A percentile compares a stretch with the other conserved stretches of the same genome.
Conservation (phyloP, 2,329 filamentous ascomycete genomes). For the Plenodomus biglobosus region DNA sequence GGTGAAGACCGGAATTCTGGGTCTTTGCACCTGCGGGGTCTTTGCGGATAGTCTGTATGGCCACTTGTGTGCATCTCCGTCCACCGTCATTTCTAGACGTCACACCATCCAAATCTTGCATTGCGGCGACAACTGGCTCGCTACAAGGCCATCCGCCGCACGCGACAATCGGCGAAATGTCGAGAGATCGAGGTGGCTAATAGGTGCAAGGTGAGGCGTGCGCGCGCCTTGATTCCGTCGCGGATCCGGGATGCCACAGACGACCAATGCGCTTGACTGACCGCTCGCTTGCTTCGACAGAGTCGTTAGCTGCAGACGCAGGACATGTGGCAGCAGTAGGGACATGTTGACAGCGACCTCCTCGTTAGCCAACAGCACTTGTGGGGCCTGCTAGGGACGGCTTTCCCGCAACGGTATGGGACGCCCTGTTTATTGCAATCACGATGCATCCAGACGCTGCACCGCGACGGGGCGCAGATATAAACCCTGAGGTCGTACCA, state of each 20-base stretch:
- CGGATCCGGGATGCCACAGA: slow-evolving; percentile 31
- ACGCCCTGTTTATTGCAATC: slow-evolving; percentile 30
- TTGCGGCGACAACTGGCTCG: slow-evolving; percentile 30
- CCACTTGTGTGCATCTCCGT: background rate
- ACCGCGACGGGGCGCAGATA: slow-evolving; percentile 29
- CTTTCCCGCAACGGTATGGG: slow-evolving; percentile 37
- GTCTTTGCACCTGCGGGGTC: slow-evolving; percentile 13
- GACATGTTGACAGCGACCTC: slow-evolving; percentile 38
- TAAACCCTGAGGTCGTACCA: slow-evolving; percentile 35
- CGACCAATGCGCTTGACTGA: slow-evolving; percentile 34
- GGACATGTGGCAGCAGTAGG: slow-evolving; percentile 46
- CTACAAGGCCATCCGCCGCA: slow-evolving; percentile 26
- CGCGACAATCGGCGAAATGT: slow-evolving; percentile 24
- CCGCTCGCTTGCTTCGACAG: slow-evolving; percentile 30
- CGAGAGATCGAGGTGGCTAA: slow-evolving; percentile 15
- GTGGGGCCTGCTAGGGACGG: slow-evolving; percentile 38
- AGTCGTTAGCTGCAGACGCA: slow-evolving; percentile 43
- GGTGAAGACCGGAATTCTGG: slow-evolving; percentile 7
- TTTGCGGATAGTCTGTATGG: background rate
- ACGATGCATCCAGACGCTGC: slow-evolving; percentile 29
- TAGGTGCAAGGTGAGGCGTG: slow-evolving; percentile 32
- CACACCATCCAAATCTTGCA: slow-evolving; percentile 28
- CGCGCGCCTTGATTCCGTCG: slow-evolving; percentile 25
- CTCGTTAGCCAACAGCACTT: slow-evolving; percentile 39
- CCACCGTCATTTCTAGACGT: slow-evolving; percentile 12